These are phyloP conservation scores for Globisporangium mamillatum DNA, from an alignment of 352 stramenopile genomes.

Conservation along the genomic window DNA sequence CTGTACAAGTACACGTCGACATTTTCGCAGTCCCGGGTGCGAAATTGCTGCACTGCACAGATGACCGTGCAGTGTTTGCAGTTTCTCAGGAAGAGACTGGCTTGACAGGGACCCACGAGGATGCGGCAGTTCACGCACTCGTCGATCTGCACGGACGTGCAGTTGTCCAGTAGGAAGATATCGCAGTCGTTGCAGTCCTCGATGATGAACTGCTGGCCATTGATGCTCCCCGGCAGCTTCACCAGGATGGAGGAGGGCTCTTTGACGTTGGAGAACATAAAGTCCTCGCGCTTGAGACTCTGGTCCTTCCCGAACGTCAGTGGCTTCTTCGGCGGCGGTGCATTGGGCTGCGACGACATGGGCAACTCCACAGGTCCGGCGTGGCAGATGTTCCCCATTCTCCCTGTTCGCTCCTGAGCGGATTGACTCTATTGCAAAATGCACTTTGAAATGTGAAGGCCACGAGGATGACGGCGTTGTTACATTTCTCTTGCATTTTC, in stretches of 20 bases:
- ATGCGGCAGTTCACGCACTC: conserved; percentile 68
- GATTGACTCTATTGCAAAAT: neutral
- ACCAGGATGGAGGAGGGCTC: conserved; percentile 33
- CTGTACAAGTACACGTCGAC: conserved; percentile 68
- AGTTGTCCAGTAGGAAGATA: conserved; percentile 77
- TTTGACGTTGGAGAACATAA: conserved; percentile 51
- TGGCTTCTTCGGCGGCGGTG: conserved; percentile 15
- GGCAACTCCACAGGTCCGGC: conserved; percentile 22
- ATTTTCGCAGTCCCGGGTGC: conserved; percentile 58
- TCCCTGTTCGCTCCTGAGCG: neutral
- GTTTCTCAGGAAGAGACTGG: conserved; percentile 70
- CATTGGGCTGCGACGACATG: neutral
- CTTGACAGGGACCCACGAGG: conserved; percentile 62
- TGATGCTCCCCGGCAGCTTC: conserved; percentile 60
- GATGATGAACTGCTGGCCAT: conserved; percentile 79
- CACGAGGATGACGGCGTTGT: too few species aligned
- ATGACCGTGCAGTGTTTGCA: conserved; percentile 63
- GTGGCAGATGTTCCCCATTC: conserved; percentile 67
- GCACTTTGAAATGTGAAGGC: too few species aligned
- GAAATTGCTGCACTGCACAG: conserved; percentile 71
- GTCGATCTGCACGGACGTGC: conserved; percentile 77
- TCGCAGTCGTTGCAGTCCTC: conserved; percentile 71
- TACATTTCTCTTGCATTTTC: too few species aligned
- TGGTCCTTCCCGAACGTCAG: conserved; percentile 60
- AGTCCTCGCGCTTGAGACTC: conserved; percentile 67